Percentiles rank a stretch among this genome's conserved stretches.
Evolutionary conservation across 2,329 filamentous ascomycete genomes (phyloP).

Genomic region (Xylogone sp.): DNA sequence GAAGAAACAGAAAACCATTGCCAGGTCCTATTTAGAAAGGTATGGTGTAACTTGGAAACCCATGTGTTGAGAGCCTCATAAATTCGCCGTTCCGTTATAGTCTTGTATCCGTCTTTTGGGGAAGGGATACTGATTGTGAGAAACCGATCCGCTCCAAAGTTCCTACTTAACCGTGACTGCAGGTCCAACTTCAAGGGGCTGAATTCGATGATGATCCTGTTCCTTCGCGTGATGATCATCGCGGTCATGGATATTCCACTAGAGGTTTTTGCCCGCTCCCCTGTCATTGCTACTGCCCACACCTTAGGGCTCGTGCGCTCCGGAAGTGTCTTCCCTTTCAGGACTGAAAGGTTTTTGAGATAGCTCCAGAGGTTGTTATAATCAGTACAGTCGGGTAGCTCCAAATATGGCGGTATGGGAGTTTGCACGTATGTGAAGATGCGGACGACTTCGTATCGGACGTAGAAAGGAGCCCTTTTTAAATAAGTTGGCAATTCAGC

Average conservation of each 20-base stretch:
- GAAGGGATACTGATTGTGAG: conserved; percentile 51
- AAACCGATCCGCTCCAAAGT: conserved; percentile 56
- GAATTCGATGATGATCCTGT: conserved; percentile 35
- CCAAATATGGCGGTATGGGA: conserved; percentile 13
- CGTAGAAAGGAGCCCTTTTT: conserved; percentile 10
- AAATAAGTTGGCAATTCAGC: conserved; percentile 17
- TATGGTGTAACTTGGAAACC: conserved; percentile 25
- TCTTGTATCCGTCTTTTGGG: conserved; percentile 2
- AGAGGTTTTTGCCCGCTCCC: not conserved
- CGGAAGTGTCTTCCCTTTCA: conserved; percentile 44
- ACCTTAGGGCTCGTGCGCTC: conserved; percentile 38
- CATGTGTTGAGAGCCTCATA: conserved; percentile 36
- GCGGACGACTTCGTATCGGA: conserved; percentile 26
- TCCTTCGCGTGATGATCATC: not conserved
- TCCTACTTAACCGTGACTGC: conserved; percentile 48
- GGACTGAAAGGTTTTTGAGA: conserved; percentile 35
- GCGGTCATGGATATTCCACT: not conserved
- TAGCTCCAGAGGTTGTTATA: conserved; percentile 40
- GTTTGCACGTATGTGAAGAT: conserved; percentile 22
- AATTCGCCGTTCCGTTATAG: conserved; percentile 24
- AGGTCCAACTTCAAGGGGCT: conserved; percentile 45
- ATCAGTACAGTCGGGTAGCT: conserved; percentile 33
- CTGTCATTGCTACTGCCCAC: conserved; percentile 34
- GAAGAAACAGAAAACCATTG: conserved; percentile 19
- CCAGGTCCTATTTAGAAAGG: conserved; percentile 24